Conservation (phyloP, 2,329 filamentous ascomycete species). For the Xylaria sp. region DNA sequence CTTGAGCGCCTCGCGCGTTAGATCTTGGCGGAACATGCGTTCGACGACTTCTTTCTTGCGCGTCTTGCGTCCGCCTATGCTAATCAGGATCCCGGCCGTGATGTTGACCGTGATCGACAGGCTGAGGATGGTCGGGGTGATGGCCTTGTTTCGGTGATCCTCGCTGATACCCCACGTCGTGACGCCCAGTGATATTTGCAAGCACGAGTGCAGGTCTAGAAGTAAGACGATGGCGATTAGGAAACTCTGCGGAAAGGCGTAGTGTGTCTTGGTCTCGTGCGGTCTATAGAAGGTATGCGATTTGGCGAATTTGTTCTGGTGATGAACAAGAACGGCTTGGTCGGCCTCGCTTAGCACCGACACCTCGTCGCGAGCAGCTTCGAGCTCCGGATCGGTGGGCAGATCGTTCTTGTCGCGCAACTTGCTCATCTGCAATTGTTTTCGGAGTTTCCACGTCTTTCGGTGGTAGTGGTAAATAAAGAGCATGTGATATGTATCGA, state of each 20-base stretch:
- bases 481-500: constrained; percentile 89
- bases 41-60: constrained; percentile 87
- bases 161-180: constrained; percentile 82
- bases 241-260: constrained; percentile 75
- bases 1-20: constrained; percentile 63
- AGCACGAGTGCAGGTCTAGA: constrained; percentile 77
- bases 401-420: constrained; percentile 74
- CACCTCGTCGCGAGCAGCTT: constrained; percentile 53
- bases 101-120: constrained; percentile 81
- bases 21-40: constrained; percentile 74
- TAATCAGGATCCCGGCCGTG: constrained; percentile 76
- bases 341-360: constrained; percentile 70
- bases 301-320: constrained; percentile 79
- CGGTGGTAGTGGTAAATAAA: constrained; percentile 76
- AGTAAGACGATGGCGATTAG: constrained; percentile 80
- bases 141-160: constrained; percentile 68
- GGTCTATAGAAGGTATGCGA: constrained; percentile 91
- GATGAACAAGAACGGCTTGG: constrained; percentile 73
- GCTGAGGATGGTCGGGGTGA: constrained; percentile 82
- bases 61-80: constrained; percentile 74
- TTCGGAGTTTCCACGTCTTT: constrained; percentile 68
- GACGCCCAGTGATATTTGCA: constrained; percentile 80
- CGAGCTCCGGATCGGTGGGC: constrained; percentile 53
- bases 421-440: constrained; percentile 65
- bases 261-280: constrained; percentile 82